phyloP scores from a whole-genome alignment of 2,329 filamentous ascomycete species.

The Huntiella omanensis region DNA sequence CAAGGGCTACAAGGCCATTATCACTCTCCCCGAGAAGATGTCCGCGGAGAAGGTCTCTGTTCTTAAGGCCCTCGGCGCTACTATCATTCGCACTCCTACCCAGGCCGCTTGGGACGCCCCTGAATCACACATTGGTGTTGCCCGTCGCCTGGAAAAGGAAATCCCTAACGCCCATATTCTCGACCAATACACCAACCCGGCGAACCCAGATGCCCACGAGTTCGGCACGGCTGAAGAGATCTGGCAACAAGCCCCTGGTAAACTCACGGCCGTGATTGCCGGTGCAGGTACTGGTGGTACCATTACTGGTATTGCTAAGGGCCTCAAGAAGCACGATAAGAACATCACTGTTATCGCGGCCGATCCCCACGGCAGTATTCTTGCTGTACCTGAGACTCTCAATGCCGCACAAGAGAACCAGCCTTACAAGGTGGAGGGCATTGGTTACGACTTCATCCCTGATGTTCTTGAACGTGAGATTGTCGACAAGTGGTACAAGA shows the following conservation, averaged over 20 bases:
- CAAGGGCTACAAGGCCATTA: constrained; percentile 97
- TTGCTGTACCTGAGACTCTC: constrained; percentile 61
- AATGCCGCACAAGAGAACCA: constrained; percentile 69
- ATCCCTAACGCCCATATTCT: constrained; percentile 93
- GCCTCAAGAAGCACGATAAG: constrained; percentile 71
- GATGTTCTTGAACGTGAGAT: constrained; percentile 66
- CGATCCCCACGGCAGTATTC: constrained; percentile 79
- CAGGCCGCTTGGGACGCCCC: constrained; percentile 88
- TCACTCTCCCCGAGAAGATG: constrained; percentile 98
- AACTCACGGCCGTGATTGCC: constrained; percentile 66
- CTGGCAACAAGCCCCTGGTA: constrained; percentile 74
- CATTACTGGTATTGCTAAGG: constrained; percentile 72
- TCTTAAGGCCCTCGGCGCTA: constrained; percentile 78
- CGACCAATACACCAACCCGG: constrained; percentile 80
- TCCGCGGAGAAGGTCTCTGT: constrained; percentile 95
- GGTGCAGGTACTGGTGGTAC: constrained; percentile 93
- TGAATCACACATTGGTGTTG: constrained; percentile 93
- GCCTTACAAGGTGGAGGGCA: constrained; percentile 93
- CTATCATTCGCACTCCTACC: constrained; percentile 93
- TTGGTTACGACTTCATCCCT: constrained; percentile 95
- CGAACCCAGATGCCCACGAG: constrained; percentile 91
- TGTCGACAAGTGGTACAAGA: constrained; percentile 97
- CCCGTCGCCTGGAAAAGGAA: constrained; percentile 76
- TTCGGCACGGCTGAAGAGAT: constrained; percentile 90
- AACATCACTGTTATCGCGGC: constrained; percentile 79